Conservation (phyloP, 768 basidiomycete genomes). For the Hericium alpestre region DNA sequence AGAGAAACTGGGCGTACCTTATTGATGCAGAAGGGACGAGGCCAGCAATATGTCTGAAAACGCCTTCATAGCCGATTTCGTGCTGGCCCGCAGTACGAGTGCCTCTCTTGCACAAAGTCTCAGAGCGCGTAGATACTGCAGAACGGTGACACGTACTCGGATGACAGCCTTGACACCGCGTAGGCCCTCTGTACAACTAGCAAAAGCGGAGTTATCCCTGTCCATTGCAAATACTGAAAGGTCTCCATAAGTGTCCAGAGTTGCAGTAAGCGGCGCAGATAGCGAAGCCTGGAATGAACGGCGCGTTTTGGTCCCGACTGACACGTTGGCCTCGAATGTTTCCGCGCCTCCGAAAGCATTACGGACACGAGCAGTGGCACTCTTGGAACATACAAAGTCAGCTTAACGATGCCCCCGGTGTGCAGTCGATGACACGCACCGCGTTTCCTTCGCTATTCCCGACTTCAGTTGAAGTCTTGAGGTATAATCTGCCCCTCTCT, state of each 20-base stretch:
- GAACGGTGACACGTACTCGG: constrained; percentile 50
- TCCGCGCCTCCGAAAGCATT: constrained; percentile 93
- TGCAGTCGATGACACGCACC: constrained; percentile 33
- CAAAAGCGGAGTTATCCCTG: constrained; percentile 70
- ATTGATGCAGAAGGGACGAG: constrained; percentile 71
- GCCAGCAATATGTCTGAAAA: constrained; percentile 62
- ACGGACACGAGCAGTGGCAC: constrained; percentile 67
- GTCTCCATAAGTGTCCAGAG: constrained; percentile 61
- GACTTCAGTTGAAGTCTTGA: constrained; percentile 82
- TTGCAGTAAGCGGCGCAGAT: constrained; percentile 46
- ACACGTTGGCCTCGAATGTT: constrained; percentile 68
- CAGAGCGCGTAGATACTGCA: constrained; percentile 9
- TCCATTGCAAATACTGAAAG: constrained; percentile 64
- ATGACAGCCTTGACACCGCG: constrained; percentile 58
- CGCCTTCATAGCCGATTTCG: constrained; percentile 78
- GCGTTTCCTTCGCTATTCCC: constrained; percentile 91
- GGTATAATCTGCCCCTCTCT: constrained; percentile 65
- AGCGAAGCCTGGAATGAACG: constrained; percentile 69
- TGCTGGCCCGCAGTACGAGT: constrained; percentile 35
- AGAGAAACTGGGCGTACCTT: constrained; percentile 37
- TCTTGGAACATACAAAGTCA: constrained; percentile 28
- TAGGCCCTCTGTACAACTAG: constrained; percentile 56
- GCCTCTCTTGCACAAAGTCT: constrained; percentile 3
- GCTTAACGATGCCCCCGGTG: constrained; percentile 7
- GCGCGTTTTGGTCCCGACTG: constrained; percentile 80